Base-by-base conservation (phyloP, 129 eudicot species). In the Ambrosia artemisiifolia region DNA sequence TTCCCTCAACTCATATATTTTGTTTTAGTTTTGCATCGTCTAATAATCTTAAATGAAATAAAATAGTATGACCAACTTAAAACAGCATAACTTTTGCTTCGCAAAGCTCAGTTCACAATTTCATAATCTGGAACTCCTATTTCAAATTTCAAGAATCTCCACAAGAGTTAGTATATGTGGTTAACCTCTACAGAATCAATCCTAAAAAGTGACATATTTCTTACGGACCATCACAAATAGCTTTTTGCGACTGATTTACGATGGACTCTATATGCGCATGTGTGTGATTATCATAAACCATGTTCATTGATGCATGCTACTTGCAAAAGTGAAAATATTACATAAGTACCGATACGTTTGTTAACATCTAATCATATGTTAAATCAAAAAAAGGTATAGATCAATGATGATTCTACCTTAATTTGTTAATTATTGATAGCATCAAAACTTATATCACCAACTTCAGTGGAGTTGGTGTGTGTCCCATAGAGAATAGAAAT, bases 391-490 rank as follows among this genome's bases (percentile, higher is more conserved):
- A 57, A 40, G 11, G 17, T 24, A 24, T 24, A 24, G 12, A 24
- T 24, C 17, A 5, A 57, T 57, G 17, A 57, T 57, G 40, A 60
- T 60, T 60, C 65, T 60, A 60, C 5, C 19, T 13, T 30, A 32
- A 42, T 33, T 60, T 24, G 12, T 60, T 12, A 30, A 30, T 60
- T 12, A 30, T 13, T 32, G 14, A 32, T 59, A 59, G 65, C 40
- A 59, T 59, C 19, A 59, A 53, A 70, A 34, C 7, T 48, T 48
- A 18, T 40, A 56, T 47, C 68, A 47, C 40, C 68, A 63, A 49
- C 24, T 73, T 73, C 24, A 73, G 78, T 73, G 78, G 78, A 62
- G 78, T 73, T 33, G 70, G 48, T 33, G 34, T 40, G 67, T 73
- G 75, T 71, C 36, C 8, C 33, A 28, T 30, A 44, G 56, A 68